phyloP scores from a whole-genome alignment of 768 basidiomycete species.

The Terana coerulea region DNA sequence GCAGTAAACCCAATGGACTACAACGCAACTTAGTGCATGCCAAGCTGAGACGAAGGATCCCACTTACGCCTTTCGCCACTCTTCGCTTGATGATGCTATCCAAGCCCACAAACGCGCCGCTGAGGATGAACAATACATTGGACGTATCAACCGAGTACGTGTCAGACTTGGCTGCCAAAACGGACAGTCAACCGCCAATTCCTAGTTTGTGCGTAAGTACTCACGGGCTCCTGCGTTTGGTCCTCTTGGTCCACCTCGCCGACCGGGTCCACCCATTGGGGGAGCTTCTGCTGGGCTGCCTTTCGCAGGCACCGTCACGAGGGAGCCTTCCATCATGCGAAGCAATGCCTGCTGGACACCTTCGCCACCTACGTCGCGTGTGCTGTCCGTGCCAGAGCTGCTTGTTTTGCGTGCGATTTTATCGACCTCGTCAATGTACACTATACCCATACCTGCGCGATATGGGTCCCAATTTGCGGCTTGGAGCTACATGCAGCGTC shows the following conservation, averaged over 20 bases:
- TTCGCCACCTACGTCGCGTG: constrained; percentile 90
- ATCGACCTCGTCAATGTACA: constrained; percentile 96
- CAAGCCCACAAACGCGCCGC: constrained; percentile 92
- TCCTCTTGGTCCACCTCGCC: constrained; percentile 30
- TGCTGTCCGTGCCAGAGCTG: constrained; percentile 58
- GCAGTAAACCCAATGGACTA: constrained; percentile 90
- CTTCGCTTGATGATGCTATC: constrained; percentile 78
- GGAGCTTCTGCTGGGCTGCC: constrained; percentile 45
- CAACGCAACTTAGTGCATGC: neutral
- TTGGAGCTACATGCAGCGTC: constrained; percentile 54
- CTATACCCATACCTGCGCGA: constrained; percentile 87
- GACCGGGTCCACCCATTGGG: constrained; percentile 44
- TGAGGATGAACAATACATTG: constrained; percentile 91
- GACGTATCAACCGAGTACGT: constrained; percentile 79
- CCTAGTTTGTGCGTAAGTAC: constrained; percentile 4
- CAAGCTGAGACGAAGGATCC: neutral
- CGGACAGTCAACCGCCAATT: neutral
- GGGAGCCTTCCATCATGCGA: constrained; percentile 91
- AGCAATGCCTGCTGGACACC: constrained; percentile 93
- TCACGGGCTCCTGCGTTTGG: constrained; percentile 17
- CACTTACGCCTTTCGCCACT: constrained; percentile 78
- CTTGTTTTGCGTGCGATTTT: constrained; percentile 72
- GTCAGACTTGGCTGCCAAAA: constrained; percentile 52
- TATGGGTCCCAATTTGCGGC: constrained; percentile 86
- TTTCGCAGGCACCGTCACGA: constrained; percentile 79